Evolutionary conservation across 257 asterid species (phyloP).

Genomic region (Nicotiana benthamiana): DNA sequence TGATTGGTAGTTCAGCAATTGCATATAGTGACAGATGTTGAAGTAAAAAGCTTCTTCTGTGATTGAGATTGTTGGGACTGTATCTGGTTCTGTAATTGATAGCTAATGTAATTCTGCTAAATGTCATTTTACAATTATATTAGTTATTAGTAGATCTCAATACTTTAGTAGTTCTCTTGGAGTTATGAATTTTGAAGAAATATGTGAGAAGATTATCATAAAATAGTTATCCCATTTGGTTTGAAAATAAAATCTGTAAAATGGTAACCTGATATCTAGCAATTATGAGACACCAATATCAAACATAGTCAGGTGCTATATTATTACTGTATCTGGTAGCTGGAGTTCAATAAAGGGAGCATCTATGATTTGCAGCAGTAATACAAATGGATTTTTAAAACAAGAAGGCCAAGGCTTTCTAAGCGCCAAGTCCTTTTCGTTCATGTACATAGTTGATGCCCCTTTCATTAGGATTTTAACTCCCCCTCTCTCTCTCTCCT

Average conservation of each 20-base stretch:
- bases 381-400: not conserved
- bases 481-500: not conserved
- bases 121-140: not conserved
- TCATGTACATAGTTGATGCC: not conserved
- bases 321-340: not conserved
- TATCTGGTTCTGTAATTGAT: constrained; percentile 1
- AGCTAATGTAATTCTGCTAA: not conserved
- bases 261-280: not conserved
- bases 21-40: not conserved
- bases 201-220: not conserved
- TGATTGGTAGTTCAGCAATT: not conserved
- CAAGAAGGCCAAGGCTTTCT: not conserved
- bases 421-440: not conserved
- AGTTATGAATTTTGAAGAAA: not conserved
- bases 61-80: not conserved
- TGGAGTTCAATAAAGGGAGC: not conserved
- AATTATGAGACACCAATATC: not conserved
- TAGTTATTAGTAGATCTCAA: not conserved
- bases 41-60: not conserved
- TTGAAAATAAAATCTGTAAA: not conserved
- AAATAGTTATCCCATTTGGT: not conserved
- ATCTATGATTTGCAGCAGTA: not conserved
- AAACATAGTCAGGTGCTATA: not conserved
- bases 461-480: not conserved
- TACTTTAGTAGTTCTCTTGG: not conserved